Evolutionary conservation across 306 rosid genomes (phyloP).

Genomic region (Clitoria ternatea): DNA sequence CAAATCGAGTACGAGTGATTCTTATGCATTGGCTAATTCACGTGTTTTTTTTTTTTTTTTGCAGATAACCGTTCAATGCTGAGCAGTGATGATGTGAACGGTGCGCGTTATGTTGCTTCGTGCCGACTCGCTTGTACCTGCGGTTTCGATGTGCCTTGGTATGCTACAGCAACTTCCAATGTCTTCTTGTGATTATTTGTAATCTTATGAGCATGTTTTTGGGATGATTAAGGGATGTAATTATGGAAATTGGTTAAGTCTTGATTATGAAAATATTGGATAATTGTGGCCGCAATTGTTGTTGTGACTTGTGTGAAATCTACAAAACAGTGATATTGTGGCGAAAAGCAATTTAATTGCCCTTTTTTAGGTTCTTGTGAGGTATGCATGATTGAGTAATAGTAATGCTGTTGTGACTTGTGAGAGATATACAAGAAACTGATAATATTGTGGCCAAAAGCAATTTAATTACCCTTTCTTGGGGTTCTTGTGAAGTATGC

Average conservation of each 20-base stretch:
- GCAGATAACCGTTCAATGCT: conserved; percentile 75
- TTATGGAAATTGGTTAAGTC: neutral
- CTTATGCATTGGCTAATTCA: neutral
- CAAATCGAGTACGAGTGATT: neutral
- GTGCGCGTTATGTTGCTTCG: conserved; percentile 42
- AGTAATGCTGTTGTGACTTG: no score
- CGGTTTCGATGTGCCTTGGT: conserved; percentile 55
- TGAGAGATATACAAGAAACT: no score
- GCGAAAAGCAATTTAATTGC: neutral
- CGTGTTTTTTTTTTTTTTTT: neutral
- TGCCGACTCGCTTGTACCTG: conserved; percentile 50
- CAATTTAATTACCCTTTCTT: neutral
- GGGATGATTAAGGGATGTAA: neutral
- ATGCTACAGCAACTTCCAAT: conserved; percentile 9
- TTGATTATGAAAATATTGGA: neutral
- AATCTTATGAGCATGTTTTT: neutral
- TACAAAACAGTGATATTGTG: neutral
- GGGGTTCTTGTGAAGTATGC: neutral
- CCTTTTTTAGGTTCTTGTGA: neutral
- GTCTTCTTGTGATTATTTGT: neutral
- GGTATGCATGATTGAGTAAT: neutral
- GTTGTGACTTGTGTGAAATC: no score
- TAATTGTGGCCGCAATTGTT: neutral
- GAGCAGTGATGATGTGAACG: conserved; percentile 58
- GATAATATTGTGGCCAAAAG: neutral